Evolutionary conservation across 1,139 yeast genomes (phyloP), one percentile per base, ranked within the genome.

Genomic region (Kodamaea ohmeri): DNA sequence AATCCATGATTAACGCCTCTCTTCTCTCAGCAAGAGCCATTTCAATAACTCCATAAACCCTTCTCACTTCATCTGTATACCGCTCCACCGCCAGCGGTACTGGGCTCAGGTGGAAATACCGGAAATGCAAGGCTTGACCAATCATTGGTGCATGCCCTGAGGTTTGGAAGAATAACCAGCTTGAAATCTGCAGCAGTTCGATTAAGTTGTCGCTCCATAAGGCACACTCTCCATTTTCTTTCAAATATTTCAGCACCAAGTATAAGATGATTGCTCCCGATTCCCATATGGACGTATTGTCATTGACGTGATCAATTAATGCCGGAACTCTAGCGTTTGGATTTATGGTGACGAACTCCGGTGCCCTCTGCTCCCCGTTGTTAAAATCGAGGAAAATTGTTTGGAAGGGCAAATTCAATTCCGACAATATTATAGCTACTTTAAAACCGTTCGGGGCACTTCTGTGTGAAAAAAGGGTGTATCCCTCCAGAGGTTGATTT

Each of bases 121-220:
- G 73, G 67, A 90, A 90, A 68, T 90, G 97, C 51, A 89, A 73
- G 3, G 97, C 97, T 60, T 90, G 97, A 17, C 97, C 97, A 53
- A 90, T 87, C 96, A 90, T 90, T 19, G 97, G 97, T 0, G 97
- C 96, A 58, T 89, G 97, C 11, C 97, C 97, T 11, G 95, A 83
- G 3, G 97, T 88, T 63, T 90, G 97, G 70, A 89, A 89, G 57
- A 88, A 90, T 34, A 90, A 71, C 97, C 97, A 90, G 14, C 90
- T 80, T 43, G 80, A 75, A 43, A 90, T 87, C 55, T 83, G 90
- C n/a, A 89, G 75, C 64, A 89, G 96, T 50, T 87, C 96, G 4
- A 79, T 72, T 38, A 84, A 60, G 57, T 83, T 84, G 44, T 80
- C 84, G 6, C 94, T 80, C 88, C 95, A 90, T 40, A 90, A 76